phyloP scores from a whole-genome alignment of 306 rosid genomes.

The cucumber (Cucumis sativus) region Cucumber_9930_V3 NC_026658.2:3208501-3209000 shows the following conservation, averaged over 20 bases:
- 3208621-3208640: background rate
- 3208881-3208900: background rate
- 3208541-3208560: background rate
- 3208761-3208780: background rate
- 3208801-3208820: no score
- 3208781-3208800: background rate
- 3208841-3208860: background rate
- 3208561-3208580: background rate
- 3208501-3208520: background rate
- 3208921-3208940: background rate
- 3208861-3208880: background rate
- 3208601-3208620: background rate
- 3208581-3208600: background rate
- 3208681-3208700: background rate
- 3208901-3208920: background rate
- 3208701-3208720: background rate
- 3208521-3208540: background rate
- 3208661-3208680: background rate
- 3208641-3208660: background rate
- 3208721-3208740: background rate
- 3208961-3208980: background rate
- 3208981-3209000: no score
- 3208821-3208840: background rate
- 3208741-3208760: background rate
- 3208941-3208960: background rate